These are phyloP conservation scores for Colletotrichum coccodes DNA, from an alignment of 2,329 filamentous ascomycete species.

Conservation along the genomic window DNA sequence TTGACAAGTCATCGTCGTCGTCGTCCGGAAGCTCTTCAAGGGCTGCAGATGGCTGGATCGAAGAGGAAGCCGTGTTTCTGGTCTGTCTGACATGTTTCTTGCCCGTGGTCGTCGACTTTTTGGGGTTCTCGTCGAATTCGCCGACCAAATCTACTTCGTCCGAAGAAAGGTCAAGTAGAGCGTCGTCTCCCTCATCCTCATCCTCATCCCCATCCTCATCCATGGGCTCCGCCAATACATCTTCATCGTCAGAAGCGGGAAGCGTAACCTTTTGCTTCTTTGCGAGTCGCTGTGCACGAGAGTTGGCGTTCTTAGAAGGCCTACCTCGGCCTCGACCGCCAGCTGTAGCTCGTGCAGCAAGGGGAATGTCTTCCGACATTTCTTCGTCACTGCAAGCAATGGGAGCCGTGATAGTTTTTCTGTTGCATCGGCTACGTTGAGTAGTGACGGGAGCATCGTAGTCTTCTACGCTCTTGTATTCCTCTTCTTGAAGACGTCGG, in stretches of 20 bases:
- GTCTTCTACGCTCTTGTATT: conserved; percentile 37
- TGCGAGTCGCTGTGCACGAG: conserved; percentile 32
- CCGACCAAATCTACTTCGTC: neutral
- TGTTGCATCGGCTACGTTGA: neutral
- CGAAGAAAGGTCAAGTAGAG: conserved; percentile 1
- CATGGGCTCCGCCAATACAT: conserved; percentile 33
- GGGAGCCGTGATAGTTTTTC: neutral
- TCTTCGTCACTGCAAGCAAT: conserved; percentile 16
- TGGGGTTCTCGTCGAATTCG: neutral
- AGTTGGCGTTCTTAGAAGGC: conserved; percentile 43
- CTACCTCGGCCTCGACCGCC: conserved; percentile 34
- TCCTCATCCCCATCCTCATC: conserved; percentile 35
- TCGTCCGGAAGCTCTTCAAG: neutral
- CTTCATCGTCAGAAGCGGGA: conserved; percentile 24
- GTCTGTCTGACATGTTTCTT: conserved; percentile 8
- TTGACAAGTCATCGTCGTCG: conserved; percentile 14
- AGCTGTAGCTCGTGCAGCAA: conserved; percentile 29
- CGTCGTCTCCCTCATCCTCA: too few species aligned
- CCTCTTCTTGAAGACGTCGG: conserved; percentile 46
- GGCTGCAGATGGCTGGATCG: neutral
- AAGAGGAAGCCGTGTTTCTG: neutral
- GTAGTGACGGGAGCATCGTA: neutral
- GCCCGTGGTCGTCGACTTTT: neutral
- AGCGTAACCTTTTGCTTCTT: conserved; percentile 27
- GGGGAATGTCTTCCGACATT: conserved; percentile 9